Evolutionary conservation across 345 rosid genomes (phyloP).

Genomic region (Heritiera fomes): DNA sequence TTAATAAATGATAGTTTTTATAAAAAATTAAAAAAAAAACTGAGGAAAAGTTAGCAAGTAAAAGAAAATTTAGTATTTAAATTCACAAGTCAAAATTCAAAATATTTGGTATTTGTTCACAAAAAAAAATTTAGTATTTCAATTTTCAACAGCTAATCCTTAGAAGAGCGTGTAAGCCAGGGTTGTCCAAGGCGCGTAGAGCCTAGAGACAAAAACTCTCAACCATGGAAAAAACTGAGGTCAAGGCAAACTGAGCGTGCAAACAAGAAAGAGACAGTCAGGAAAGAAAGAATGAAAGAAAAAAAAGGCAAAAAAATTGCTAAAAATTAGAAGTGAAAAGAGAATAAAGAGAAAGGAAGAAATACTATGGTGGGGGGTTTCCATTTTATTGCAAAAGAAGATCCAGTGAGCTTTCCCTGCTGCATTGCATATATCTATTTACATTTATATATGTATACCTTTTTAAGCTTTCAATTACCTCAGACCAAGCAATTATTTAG

Average conservation of each 20-base stretch:
- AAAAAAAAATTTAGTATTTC: no score
- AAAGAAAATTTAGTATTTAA: no score
- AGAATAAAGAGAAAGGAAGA: constrained; percentile 28
- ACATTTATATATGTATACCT: constrained; percentile 8
- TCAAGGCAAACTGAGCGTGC: background rate
- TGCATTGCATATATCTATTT: constrained; percentile 24
- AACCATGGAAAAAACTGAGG: constrained; percentile 12
- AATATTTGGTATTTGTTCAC: no score
- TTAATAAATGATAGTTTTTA: no score
- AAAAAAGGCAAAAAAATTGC: background rate
- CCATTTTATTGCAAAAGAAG: constrained; percentile 42
- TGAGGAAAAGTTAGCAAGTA: no score
- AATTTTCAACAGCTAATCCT: background rate
- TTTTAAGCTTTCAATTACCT: constrained; percentile 31
- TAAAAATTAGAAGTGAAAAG: constrained; percentile 30
- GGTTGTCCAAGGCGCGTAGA: background rate
- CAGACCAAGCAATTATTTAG: constrained; percentile 18
- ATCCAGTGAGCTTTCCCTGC: constrained; percentile 25
- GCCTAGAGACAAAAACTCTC: background rate
- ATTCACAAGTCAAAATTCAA: no score
- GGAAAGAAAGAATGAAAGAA: background rate
- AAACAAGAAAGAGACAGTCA: background rate
- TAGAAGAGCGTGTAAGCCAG: background rate
- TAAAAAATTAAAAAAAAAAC: no score
- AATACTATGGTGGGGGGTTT: constrained; percentile 12